phyloP scores from a whole-genome alignment of 768 basidiomycete genomes.

The Amylocystis lapponica region DNA sequence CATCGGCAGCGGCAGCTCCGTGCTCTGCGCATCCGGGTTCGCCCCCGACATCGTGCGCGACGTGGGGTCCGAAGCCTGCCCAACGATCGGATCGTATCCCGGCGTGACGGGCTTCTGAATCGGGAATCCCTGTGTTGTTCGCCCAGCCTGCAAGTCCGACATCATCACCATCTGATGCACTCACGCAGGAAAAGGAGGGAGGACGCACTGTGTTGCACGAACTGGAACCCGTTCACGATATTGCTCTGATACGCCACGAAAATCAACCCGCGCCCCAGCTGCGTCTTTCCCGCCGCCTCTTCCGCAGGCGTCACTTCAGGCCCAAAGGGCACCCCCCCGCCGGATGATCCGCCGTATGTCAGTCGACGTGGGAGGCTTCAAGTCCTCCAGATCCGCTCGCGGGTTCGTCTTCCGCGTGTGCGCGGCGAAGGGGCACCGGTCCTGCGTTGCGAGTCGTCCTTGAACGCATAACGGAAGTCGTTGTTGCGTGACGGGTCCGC shows the following conservation, averaged over 20 bases:
- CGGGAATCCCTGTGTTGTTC: conserved; percentile 28
- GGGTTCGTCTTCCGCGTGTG: conserved; percentile 26
- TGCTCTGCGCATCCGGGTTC: conserved; percentile 14
- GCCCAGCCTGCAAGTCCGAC: conserved; percentile 13
- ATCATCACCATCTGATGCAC: not conserved
- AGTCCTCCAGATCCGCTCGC: conserved; percentile 17
- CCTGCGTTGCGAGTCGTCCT: conserved; percentile 17
- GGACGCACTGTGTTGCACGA: conserved; percentile 23
- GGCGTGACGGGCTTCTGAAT: conserved; percentile 17
- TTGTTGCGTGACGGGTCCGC: conserved; percentile 24
- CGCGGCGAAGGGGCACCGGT: conserved; percentile 27
- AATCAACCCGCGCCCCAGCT: conserved; percentile 30
- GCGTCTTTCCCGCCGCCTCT: conserved; percentile 29
- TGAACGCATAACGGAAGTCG: conserved; percentile 22
- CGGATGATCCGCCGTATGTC: conserved; percentile 36
- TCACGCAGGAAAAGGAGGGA: too few relatives aligned
- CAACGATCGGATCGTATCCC: conserved; percentile 47
- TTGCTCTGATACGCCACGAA: conserved; percentile 27
- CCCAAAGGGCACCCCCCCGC: conserved; percentile 46
- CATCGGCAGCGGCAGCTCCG: conserved; percentile 10
- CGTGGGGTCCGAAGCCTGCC: conserved; percentile 15
- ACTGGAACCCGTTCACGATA: conserved; percentile 27
- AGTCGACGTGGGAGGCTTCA: not conserved
- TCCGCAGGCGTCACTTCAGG: conserved; percentile 43
- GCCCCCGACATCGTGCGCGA: conserved; percentile 16